Conservation (phyloP, 441 rosid genomes). For the Erysimum cheiri region DNA sequence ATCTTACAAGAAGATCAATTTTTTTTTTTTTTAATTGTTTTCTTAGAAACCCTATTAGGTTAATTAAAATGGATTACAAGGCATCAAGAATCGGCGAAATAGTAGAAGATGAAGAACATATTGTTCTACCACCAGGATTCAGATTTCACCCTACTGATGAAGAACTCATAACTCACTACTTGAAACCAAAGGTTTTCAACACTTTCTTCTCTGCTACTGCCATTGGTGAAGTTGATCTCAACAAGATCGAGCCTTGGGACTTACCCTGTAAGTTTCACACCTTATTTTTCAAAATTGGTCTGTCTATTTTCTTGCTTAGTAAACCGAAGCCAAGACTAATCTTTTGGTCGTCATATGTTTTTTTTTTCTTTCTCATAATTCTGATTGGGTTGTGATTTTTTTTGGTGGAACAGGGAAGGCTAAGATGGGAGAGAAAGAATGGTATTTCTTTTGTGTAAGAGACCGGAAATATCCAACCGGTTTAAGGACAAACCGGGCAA, state of each 20-base stretch:
- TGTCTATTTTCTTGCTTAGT: neutral
- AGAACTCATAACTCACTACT: slow-evolving; percentile 69
- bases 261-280: slow-evolving; percentile 60
- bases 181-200: slow-evolving; percentile 48
- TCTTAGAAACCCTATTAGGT: neutral
- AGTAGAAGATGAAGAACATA: slow-evolving; percentile 48
- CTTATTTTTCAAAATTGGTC: neutral
- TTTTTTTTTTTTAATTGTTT: neutral
- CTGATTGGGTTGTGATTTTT: neutral
- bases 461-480: slow-evolving; percentile 76
- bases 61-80: slow-evolving; percentile 16
- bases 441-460: slow-evolving; percentile 69
- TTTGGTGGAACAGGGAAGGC: slow-evolving; percentile 67
- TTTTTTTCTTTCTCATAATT: neutral
- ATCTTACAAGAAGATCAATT: slow-evolving; percentile 10
- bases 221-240: slow-evolving; percentile 74
- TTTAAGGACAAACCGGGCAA: slow-evolving; percentile 84
- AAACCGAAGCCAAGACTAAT: no score
- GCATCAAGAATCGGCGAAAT: slow-evolving; percentile 39
- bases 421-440: slow-evolving; percentile 88
- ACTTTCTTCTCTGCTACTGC: slow-evolving; percentile 48
- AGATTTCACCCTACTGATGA: slow-evolving; percentile 81
- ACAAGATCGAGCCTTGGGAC: slow-evolving; percentile 85
- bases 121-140: slow-evolving; percentile 75
- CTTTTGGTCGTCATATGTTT: no score